phyloP scores from a whole-genome alignment of 2,329 filamentous ascomycete genomes.

The Hypoxylon sp. region DNA sequence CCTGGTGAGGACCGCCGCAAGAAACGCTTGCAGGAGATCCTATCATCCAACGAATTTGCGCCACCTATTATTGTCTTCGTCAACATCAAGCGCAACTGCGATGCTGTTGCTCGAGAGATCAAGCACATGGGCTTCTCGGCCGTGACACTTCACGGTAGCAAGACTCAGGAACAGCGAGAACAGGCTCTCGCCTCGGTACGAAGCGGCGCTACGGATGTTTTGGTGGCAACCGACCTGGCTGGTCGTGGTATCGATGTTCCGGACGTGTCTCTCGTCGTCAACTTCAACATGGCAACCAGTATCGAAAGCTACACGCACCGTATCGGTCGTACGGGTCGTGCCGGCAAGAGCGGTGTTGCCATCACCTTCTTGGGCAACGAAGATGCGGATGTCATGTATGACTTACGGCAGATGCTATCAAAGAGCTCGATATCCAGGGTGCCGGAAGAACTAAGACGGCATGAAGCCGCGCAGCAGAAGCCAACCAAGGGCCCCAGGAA shows the following conservation, averaged over 20 bases:
- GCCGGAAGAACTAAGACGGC: conserved; percentile 89
- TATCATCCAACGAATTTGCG: conserved; percentile 82
- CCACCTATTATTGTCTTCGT: conserved; percentile 98
- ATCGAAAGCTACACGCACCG: conserved; percentile 98
- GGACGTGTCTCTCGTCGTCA: conserved; percentile 93
- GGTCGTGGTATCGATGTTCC: conserved; percentile 98
- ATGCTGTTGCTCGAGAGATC: conserved; percentile 93
- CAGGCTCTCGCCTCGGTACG: conserved; percentile 89
- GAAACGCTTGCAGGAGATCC: conserved; percentile 93
- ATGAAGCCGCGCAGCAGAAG: conserved; percentile 92
- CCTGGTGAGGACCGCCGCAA: conserved; percentile 94
- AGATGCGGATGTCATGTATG: conserved; percentile 91
- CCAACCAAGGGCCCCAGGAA: conserved; percentile 62
- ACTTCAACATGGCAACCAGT: conserved; percentile 97
- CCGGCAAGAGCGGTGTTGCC: conserved; percentile 94
- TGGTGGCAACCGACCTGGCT: conserved; percentile 95
- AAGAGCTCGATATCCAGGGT: conserved; percentile 92
- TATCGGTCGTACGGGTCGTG: conserved; percentile 96
- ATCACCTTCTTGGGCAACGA: conserved; percentile 96
- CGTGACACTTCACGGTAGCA: conserved; percentile 93
- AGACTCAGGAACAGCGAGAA: conserved; percentile 98
- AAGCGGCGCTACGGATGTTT: conserved; percentile 83
- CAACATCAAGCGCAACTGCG: conserved; percentile 99
- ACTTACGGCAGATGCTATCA: conserved; percentile 93
- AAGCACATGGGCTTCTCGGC: conserved; percentile 92